Percentiles rank a stretch among this genome's conserved stretches.
Evolutionary conservation across 2,329 filamentous ascomycete species (phyloP).

Genomic region (Huntiella abstrusa): DNA sequence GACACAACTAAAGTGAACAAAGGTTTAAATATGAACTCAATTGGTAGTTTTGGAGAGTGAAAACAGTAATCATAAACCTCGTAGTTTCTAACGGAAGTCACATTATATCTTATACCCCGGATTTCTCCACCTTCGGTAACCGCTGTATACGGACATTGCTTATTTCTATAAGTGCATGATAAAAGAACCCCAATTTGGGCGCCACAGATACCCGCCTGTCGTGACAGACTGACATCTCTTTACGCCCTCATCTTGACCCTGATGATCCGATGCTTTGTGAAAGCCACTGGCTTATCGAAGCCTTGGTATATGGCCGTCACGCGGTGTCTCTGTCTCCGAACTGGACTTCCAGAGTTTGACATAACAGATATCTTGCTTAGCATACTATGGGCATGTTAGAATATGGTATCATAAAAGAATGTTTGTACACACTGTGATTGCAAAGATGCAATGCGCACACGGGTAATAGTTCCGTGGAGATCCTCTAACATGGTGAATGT

Average conservation of each 20-base stretch:
- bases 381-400: not conserved
- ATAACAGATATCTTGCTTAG: not conserved
- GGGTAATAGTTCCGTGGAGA: conserved; percentile 24
- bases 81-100: not conserved
- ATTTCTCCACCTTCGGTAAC: too few relatives aligned
- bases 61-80: too few relatives aligned
- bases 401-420: not conserved
- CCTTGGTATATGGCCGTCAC: conserved; percentile 14
- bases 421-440: conserved; percentile 25
- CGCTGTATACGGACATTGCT: too few relatives aligned
- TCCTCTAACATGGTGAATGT: conserved; percentile 20
- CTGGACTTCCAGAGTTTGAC: not conserved
- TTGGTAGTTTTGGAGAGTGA: not conserved
- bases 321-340: conserved; percentile 15
- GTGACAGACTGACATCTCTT: too few relatives aligned
- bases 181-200: too few relatives aligned
- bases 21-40: too few relatives aligned
- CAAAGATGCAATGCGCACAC: conserved; percentile 29
- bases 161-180: too few relatives aligned
- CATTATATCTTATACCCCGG: not conserved
- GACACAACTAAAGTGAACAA: too few relatives aligned
- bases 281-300: conserved; percentile 15
- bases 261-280: conserved; percentile 17
- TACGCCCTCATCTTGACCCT: not conserved
- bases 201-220: too few relatives aligned